Evolutionary conservation across 768 basidiomycete species (phyloP), one percentile per base, ranked within the genome.

Genomic region (Pisolithus albus): DNA sequence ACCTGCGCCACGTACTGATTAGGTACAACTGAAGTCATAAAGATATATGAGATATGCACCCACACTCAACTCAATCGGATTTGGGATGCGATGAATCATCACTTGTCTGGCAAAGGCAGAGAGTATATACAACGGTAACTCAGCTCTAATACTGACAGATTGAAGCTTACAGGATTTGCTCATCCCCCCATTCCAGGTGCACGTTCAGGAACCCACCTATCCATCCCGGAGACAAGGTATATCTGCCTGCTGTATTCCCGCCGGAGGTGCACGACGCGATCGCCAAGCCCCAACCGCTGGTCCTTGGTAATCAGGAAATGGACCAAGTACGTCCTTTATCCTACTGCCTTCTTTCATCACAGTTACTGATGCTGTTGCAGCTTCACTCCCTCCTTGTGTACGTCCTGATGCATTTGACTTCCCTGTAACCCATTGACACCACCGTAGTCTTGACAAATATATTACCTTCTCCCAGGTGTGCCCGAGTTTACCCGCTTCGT

Each of bases 111-210:
- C 4, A 74, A 69, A 41, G 78, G 80, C 19, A 72, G 68, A 50
- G 78, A 80, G 53, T 87, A 88, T 52, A 68, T 68, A 26, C 64
- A 66, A 18, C 73, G 82, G 83, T 80, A 39, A 54, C 54, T 44
- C 42, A n/a, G 28, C 4, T 24, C 5, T 39, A 10, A 13, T 3
- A n/a, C 23, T 23, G n/a, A 7, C 26, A 36, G 32, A 21, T 2
- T 24, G 43, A 11, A 24, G 16, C 2, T 7, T 10, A 9, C 15
- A 13, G 15, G 5, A 10, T 24, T 44, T 11, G 15, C 13, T 15
- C 7, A 24, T 15, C 21, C 8, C 36, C 6, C 7, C 30, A 49
- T 46, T 16, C 47, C 52, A 81, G 78, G 51, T 84, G 80, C 51
- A 64, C 67, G 6, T 75, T 72, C 52, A 75, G 77, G 32, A 68